Evolutionary conservation across 1,139 yeast species (phyloP), one percentile per base, ranked within the genome.

Genomic region (Tardiomyces depauwii): DNA sequence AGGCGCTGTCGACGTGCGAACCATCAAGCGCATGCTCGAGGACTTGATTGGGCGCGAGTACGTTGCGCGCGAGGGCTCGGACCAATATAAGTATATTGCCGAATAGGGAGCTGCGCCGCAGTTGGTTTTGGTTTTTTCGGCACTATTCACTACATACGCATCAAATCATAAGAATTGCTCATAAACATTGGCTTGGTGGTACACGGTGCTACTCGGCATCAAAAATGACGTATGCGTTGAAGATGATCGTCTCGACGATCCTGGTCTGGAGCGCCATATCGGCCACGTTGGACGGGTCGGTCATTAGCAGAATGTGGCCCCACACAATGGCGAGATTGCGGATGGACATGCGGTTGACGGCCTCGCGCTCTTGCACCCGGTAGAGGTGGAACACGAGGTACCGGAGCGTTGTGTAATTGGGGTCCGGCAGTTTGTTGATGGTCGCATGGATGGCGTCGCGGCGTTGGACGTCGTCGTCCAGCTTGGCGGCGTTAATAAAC

Each of bases 361-460:
- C 71, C 57, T 80, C 82, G 49, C 80, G 73, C 23, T 76, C 74
- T 30, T 83, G 79, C 9, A 91, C 82, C 46, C 82, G 76, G 55
- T 83, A 80, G 53, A 91, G 74, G 63, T 91, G 98, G 71, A 89
- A 86, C 2, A 88, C 71, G 52, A 91, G 70, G 39, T 87, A 78
- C 55, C 97, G 71, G 55, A 91, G 72, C 0, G 97, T 89, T 69
- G 95, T 88, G 63, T 91, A 91, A 48, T 93, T 88, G 1, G 95
- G 93, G 64, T 91, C 98, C 0, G 97, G 96, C 47, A 91, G 73
- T 55, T 84, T 84, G 66, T 82, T 91, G 42, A 91, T 86, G 49
- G 86, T 75, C 45, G 87, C 87, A 63, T 91, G 98, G 56, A 91
- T 72, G 51, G 82, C 83, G 56, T 87, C 88, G 45, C 78, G 71